These are phyloP conservation scores for Ceratocystis huliohia DNA, from an alignment of 2,329 filamentous ascomycete species.

Conservation along the genomic window DNA sequence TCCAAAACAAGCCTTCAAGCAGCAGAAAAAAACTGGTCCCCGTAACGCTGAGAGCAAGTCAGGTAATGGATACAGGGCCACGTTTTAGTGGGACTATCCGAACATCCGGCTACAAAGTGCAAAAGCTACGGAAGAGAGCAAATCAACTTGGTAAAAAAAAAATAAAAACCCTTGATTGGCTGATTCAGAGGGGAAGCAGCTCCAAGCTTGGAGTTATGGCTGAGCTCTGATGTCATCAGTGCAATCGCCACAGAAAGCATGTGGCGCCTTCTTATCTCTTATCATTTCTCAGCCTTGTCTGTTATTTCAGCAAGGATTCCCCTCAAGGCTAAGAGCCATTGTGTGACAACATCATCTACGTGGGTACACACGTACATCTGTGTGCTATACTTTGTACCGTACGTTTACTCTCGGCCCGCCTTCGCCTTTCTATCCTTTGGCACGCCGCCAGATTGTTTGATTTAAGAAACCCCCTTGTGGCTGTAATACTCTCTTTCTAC, in stretches of 20 bases:
- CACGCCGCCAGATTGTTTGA: not conserved
- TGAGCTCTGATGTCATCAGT: constrained; percentile 3
- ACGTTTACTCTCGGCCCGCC: too few species aligned
- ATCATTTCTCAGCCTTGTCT: not conserved
- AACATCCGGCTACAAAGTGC: not conserved
- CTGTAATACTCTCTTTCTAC: not conserved
- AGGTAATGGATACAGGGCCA: not conserved
- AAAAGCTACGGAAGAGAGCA: not conserved
- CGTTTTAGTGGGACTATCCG: not conserved
- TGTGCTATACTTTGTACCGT: too few species aligned
- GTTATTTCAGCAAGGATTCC: too few species aligned
- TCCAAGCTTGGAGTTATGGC: not conserved
- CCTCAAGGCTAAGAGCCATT: too few species aligned
- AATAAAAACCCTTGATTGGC: not conserved
- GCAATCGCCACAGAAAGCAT: not conserved
- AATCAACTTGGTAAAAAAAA: not conserved
- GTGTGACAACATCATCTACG: not conserved
- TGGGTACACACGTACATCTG: too few species aligned
- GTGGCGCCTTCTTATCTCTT: not conserved
- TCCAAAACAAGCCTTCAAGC: not conserved
- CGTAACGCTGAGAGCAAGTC: not conserved
- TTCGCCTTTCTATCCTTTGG: too few species aligned
- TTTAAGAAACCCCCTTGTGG: not conserved
- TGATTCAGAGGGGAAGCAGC: not conserved
- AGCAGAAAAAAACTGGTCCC: not conserved